Conservation (phyloP, 2,329 filamentous ascomycete genomes). For the Stagonosporopsis cucurbitacearum region DNA sequence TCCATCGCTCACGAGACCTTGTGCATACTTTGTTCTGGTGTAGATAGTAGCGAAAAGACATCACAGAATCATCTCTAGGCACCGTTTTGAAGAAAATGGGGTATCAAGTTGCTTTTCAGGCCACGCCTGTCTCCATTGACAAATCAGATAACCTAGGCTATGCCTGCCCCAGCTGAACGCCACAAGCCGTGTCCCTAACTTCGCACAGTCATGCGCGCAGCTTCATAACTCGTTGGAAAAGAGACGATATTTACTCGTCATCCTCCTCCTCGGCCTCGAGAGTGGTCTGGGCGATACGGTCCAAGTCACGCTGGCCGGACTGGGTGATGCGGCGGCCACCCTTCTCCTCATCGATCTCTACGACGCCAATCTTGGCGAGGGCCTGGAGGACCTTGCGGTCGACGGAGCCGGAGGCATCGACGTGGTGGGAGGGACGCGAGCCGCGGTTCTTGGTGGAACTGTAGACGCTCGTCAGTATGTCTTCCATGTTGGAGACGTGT, state of each 20-base stretch:
- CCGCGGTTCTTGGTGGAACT: conserved; percentile 91
- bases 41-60: neutral
- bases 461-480: neutral
- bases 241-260: conserved; percentile 44
- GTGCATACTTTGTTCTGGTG: too few species aligned
- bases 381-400: conserved; percentile 98
- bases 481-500: neutral
- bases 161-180: conserved; percentile 43
- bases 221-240: neutral
- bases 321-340: conserved; percentile 98
- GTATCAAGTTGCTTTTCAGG: conserved; percentile 44
- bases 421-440: conserved; percentile 88
- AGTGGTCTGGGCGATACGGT: conserved; percentile 67
- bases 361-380: conserved; percentile 98
- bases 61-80: neutral
- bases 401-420: conserved; percentile 91
- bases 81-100: conserved; percentile 17
- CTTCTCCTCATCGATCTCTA: conserved; percentile 98
- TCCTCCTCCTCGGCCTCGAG: conserved; percentile 59
- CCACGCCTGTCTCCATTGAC: conserved; percentile 43
- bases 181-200: conserved; percentile 40
- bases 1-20: too few species aligned
- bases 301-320: conserved; percentile 97
- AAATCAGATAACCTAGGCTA: conserved; percentile 43
- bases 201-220: neutral